These are phyloP conservation scores for Chlorella sp. DNA, from an alignment of 139 green algal genomes.

Conservation along the genomic window DNA sequence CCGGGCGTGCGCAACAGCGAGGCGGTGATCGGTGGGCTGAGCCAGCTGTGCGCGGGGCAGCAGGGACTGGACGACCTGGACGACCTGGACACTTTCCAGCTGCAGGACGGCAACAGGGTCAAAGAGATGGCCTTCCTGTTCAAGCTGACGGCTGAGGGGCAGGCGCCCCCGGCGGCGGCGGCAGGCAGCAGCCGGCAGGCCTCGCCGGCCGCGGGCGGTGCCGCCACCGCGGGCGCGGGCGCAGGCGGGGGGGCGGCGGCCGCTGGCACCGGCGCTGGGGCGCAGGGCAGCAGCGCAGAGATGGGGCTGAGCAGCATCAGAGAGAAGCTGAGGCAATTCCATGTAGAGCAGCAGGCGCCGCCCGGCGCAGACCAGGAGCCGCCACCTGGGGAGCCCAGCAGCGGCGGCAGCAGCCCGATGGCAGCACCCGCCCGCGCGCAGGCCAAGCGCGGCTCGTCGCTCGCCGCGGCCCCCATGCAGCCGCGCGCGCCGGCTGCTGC, in stretches of 20 bases:
- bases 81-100: not conserved
- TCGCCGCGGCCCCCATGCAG: too few relatives aligned
- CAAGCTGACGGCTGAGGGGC: constrained; percentile 3
- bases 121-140: constrained; percentile 31
- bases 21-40: not conserved
- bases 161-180: too few relatives aligned
- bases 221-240: not conserved
- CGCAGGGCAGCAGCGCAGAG: not conserved
- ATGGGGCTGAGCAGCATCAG: not conserved
- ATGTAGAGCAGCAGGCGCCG: too few relatives aligned
- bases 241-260: too few relatives aligned
- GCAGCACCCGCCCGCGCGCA: too few relatives aligned
- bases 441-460: too few relatives aligned
- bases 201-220: too few relatives aligned
- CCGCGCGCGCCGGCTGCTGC: not conserved
- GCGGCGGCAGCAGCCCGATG: not conserved
- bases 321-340: not conserved
- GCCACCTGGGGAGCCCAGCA: not conserved
- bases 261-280: too few relatives aligned
- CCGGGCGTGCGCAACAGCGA: not conserved
- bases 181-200: too few relatives aligned
- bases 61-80: constrained; percentile 23
- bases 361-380: not conserved
- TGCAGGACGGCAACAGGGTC: constrained; percentile 23
- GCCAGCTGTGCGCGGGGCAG: not conserved